A percentile compares a stretch with the other conserved stretches of the same genome.
Conservation (phyloP, 345 rosid species). For the Syzygium aqueum region DNA sequence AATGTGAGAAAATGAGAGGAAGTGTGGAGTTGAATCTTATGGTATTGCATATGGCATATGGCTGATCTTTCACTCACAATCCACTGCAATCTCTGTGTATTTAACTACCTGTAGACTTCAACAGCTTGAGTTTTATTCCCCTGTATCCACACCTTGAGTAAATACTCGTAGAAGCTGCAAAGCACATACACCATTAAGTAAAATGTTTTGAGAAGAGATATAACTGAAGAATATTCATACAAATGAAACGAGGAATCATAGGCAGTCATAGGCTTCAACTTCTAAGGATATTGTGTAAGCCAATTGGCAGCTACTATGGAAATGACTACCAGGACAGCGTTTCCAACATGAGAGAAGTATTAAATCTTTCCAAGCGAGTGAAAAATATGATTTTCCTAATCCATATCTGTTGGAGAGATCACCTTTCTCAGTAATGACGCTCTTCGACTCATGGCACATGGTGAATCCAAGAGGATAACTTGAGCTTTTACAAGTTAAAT, state of each 20-base stretch:
- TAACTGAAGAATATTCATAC: not conserved
- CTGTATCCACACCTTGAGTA: conserved; percentile 95
- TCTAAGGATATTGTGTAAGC: not conserved
- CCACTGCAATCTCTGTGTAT: not conserved
- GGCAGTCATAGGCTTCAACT: not conserved
- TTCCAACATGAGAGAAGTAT: not conserved
- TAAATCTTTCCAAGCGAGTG: not conserved
- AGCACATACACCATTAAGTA: not conserved
- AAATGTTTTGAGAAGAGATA: not conserved
- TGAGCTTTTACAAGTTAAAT: not conserved
- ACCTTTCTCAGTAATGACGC: not conserved
- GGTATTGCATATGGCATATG: not conserved
- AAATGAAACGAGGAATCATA: not conserved
- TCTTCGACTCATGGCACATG: not conserved
- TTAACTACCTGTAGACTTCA: conserved; percentile 50
- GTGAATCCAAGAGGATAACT: not conserved
- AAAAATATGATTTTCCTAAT: not conserved
- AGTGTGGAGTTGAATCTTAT: not conserved
- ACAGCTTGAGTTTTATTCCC: conserved; percentile 85
- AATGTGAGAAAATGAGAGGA: not conserved
- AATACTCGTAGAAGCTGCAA: conserved; percentile 88
- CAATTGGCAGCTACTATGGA: not conserved
- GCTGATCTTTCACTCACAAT: not conserved
- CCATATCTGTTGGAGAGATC: not conserved
- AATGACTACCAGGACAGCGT: not conserved